Evolutionary conservation across 1,284 basidiomycete species (phyloP).

Genomic region (Cutaneotrichosporon spelunceum): DNA sequence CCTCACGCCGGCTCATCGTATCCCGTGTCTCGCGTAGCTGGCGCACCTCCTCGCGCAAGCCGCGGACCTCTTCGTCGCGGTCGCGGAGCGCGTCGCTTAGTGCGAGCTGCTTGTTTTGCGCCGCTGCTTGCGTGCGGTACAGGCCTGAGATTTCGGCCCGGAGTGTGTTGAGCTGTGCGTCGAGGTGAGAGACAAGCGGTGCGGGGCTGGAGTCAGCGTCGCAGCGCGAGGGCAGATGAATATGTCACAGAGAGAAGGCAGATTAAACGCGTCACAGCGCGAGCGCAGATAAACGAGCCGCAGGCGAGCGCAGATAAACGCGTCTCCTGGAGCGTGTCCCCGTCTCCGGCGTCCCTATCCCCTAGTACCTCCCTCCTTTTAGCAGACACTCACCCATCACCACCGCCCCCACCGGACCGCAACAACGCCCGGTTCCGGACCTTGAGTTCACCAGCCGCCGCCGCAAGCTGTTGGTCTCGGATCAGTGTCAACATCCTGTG

Average conservation of each 20-base stretch:
- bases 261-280: too few relatives aligned
- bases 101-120: constrained; percentile 85
- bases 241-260: too few relatives aligned
- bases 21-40: constrained; percentile 75
- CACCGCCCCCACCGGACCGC: constrained; percentile 44
- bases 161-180: constrained; percentile 84
- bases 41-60: constrained; percentile 76
- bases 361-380: too few relatives aligned
- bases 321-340: too few relatives aligned
- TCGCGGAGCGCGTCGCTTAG: constrained; percentile 93
- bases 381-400: constrained; percentile 61
- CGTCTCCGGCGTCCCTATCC: too few relatives aligned
- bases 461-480: constrained; percentile 79
- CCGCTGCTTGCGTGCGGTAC: constrained; percentile 83
- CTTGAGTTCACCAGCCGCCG: constrained; percentile 81
- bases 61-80: constrained; percentile 78
- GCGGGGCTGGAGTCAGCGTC: constrained; percentile 35
- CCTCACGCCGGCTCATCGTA: constrained; percentile 28
- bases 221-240: too few relatives aligned
- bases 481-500: constrained; percentile 8
- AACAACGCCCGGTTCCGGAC: constrained; percentile 82
- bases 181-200: constrained; percentile 77
- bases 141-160: constrained; percentile 86
- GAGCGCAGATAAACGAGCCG: too few relatives aligned
- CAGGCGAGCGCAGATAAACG: too few relatives aligned